Conservation (phyloP, 108 stramenopile species). For the Nitzschia sp. region DNA sequence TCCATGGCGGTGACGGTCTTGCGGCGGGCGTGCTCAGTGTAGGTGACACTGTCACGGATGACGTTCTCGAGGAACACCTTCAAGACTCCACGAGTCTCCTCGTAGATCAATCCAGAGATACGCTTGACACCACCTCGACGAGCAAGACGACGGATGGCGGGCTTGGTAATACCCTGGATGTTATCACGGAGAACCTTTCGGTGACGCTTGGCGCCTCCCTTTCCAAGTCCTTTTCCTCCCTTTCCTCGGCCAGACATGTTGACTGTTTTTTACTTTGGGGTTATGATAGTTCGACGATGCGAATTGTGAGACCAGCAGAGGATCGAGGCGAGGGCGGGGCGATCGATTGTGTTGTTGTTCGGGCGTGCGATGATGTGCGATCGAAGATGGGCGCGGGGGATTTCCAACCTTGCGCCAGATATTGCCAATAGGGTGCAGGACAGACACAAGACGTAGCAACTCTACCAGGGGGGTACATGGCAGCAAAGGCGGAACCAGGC, state of each 20-base stretch:
- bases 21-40: constrained; percentile 92
- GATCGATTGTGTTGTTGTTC: background rate
- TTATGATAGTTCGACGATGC: constrained; percentile 1
- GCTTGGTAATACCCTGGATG: constrained; percentile 99
- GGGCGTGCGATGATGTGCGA: background rate
- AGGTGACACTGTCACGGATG: constrained; percentile 89
- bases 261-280: background rate
- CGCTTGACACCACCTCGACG: constrained; percentile 99
- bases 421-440: background rate
- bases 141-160: constrained; percentile 98
- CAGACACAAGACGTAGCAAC: background rate
- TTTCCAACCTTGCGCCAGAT: too few relatives aligned
- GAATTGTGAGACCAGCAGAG: background rate
- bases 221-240: constrained; percentile 90
- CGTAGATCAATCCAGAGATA: constrained; percentile 99
- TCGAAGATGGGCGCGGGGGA: too few relatives aligned
- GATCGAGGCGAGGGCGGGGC: background rate
- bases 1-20: constrained; percentile 94
- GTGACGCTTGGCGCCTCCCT: constrained; percentile 94
- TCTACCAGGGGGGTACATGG: background rate
- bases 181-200: constrained; percentile 93
- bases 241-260: constrained; percentile 78
- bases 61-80: constrained; percentile 91
- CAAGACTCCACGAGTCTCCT: constrained; percentile 92
- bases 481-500: too few relatives aligned